A percentile compares a stretch with the other conserved stretches of the same genome.
Conservation (phyloP, 2,329 filamentous ascomycete species). For the Paecilomyces sp. region DNA sequence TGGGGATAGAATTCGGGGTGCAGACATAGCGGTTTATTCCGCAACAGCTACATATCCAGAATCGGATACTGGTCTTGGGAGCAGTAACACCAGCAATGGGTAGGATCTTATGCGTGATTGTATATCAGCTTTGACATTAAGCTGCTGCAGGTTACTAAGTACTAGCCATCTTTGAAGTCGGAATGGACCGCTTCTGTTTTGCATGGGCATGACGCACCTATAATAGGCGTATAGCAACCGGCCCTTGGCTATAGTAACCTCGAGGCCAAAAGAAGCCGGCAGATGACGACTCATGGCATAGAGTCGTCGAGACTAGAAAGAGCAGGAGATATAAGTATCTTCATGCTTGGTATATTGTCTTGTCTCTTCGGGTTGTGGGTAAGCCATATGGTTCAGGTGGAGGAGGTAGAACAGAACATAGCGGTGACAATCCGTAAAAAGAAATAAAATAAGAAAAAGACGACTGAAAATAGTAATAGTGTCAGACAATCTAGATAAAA, state of each 20-base stretch:
- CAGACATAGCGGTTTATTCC: neutral
- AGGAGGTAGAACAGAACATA: neutral
- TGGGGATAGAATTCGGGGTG: neutral
- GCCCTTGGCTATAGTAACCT: neutral
- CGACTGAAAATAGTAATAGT: neutral
- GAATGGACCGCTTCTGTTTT: neutral
- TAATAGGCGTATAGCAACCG: neutral
- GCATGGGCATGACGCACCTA: neutral
- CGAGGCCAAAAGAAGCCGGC: neutral
- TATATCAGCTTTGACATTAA: neutral
- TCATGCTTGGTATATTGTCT: neutral
- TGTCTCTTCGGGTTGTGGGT: neutral
- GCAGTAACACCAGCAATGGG: neutral
- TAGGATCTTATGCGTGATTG: neutral
- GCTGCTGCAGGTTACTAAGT: neutral
- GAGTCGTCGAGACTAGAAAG: neutral
- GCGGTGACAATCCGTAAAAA: neutral
- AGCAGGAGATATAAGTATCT: neutral
- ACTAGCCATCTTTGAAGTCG: neutral
- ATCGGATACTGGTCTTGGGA: neutral
- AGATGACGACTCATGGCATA: neutral
- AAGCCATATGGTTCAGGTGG: neutral
- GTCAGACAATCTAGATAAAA: neutral
- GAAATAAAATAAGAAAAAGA: slow-evolving; percentile 2
- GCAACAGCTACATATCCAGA: neutral